phyloP scores from a whole-genome alignment of 169 alveolate genomes.

The Plasmodium inui region DNA sequence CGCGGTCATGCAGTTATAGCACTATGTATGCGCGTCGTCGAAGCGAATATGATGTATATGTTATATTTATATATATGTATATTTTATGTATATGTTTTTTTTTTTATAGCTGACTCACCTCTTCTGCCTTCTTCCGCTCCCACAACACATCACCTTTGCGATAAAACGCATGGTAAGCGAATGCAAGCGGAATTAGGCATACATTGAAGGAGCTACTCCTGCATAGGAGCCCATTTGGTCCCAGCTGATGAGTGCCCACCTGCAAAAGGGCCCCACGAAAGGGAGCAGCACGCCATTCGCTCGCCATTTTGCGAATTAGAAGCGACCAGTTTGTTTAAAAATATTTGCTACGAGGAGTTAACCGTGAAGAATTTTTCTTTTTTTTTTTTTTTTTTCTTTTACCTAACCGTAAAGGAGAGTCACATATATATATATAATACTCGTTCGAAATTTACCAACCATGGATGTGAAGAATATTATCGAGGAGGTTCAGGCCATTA shows the following conservation, averaged over 20 bases:
- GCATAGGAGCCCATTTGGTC: background rate
- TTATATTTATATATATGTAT: too few relatives aligned
- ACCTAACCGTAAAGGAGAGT: background rate
- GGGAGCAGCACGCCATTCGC: background rate
- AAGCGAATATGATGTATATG: background rate
- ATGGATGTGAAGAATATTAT: conserved; percentile 46
- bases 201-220: background rate
- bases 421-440: background rate
- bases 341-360: background rate
- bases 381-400: background rate
- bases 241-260: background rate
- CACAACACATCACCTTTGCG: background rate
- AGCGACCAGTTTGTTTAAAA: background rate
- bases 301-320: background rate
- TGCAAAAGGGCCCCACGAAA: background rate
- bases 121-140: background rate
- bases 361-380: background rate
- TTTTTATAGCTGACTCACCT: background rate
- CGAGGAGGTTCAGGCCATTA: conserved; percentile 71
- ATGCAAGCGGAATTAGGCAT: background rate
- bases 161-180: background rate
- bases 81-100: too few relatives aligned
- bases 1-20: background rate
- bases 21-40: background rate
- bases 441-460: background rate